phyloP scores from a whole-genome alignment of 225 moss, liverwort and hornwort genomes.

The Sphagnum tenellum region DNA sequence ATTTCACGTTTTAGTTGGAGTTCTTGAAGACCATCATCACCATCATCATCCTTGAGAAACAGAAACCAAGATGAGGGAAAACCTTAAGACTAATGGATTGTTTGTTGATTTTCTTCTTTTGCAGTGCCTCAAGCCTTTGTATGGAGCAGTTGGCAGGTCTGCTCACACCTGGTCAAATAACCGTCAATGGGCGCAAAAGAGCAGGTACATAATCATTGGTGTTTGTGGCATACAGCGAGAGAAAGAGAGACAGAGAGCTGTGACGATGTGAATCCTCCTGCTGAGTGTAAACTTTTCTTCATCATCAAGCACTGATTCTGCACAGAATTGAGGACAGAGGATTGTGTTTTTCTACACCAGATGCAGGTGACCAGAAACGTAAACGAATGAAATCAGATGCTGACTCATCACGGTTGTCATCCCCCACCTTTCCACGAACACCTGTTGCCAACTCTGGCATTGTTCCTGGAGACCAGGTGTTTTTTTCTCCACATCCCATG shows the following conservation, averaged over 20 bases:
- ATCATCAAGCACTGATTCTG: not conserved
- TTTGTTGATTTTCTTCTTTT: slow-evolving; percentile 1
- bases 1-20: too few species aligned
- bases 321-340: not conserved
- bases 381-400: slow-evolving; percentile 66
- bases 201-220: slow-evolving; percentile 15
- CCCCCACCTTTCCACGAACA: slow-evolving; percentile 58
- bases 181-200: slow-evolving; percentile 43
- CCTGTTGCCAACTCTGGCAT: slow-evolving; percentile 39
- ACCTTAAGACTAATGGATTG: not conserved
- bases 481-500: too few species aligned
- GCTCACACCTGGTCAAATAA: slow-evolving; percentile 35
- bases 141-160: slow-evolving; percentile 21
- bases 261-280: not conserved
- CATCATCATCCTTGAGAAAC: too few species aligned
- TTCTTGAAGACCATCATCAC: too few species aligned
- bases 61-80: not conserved
- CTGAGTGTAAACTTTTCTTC: not conserved
- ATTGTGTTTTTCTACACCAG: slow-evolving; percentile 7
- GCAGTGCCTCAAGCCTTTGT: slow-evolving; percentile 23
- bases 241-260: not conserved
- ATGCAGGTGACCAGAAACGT: slow-evolving; percentile 67
- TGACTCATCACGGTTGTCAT: slow-evolving; percentile 64
- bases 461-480: slow-evolving; percentile 55
- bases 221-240: not conserved